A percentile compares a stretch with the other conserved stretches of the same genome.
phyloP scores from a whole-genome alignment of 2,329 filamentous ascomycete species.

The Alternaria arborescens region DNA sequence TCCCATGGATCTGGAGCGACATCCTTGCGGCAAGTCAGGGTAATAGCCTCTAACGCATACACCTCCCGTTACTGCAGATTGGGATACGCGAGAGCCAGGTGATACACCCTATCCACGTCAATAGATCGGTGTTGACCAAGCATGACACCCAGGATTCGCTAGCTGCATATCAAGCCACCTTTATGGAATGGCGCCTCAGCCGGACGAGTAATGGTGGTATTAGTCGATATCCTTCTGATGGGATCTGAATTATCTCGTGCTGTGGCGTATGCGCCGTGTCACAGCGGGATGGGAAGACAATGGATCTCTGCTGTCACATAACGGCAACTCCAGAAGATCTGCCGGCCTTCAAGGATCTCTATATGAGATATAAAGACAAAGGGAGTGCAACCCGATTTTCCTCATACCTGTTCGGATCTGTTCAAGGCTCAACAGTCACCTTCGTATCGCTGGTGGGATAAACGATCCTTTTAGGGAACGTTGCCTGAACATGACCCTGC shows the following conservation, averaged over 20 bases:
- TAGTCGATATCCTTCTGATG: conserved; percentile 16
- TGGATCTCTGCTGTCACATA: conserved; percentile 34
- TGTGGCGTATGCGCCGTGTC: conserved; percentile 31
- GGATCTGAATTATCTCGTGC: conserved; percentile 23
- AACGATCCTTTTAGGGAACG: conserved; percentile 1
- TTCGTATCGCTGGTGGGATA: conserved; percentile 3
- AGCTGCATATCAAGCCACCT: conserved; percentile 28
- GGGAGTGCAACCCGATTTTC: not conserved
- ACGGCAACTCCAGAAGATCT: conserved; percentile 18
- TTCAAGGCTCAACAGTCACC: not conserved
- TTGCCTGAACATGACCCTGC: conserved; percentile 24
- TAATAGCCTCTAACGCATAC: conserved; percentile 20
- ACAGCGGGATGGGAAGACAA: conserved; percentile 30
- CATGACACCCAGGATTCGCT: conserved; percentile 22
- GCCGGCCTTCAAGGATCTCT: conserved; percentile 14
- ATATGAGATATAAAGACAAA: conserved; percentile 32
- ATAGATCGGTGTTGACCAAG: conserved; percentile 36
- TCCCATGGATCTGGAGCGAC: conserved; percentile 22
- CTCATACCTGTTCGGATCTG: not conserved
- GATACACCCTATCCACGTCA: conserved; percentile 30
- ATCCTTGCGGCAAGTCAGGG: conserved; percentile 34
- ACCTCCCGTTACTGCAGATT: conserved; percentile 35
- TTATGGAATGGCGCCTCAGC: conserved; percentile 33
- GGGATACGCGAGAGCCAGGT: conserved; percentile 36
- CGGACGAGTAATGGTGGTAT: conserved; percentile 27